phyloP scores from a whole-genome alignment of 2,329 filamentous ascomycete species.

The Cordyceps farinosa region DNA sequence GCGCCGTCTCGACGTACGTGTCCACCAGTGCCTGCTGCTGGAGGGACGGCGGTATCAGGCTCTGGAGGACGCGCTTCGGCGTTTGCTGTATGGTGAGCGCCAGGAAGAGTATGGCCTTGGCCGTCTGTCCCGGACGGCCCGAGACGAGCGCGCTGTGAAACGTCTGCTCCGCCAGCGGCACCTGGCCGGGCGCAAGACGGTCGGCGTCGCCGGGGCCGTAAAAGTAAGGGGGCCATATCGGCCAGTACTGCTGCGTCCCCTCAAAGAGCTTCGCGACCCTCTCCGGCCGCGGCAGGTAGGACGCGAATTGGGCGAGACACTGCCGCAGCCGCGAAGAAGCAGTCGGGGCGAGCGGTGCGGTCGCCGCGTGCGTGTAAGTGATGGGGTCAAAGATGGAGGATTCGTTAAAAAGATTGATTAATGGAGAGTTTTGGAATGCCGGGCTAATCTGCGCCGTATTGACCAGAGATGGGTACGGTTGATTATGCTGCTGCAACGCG shows the following conservation, averaged over 20 bases:
- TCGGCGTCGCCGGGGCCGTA: slow-evolving; percentile 11
- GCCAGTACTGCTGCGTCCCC: slow-evolving; percentile 25
- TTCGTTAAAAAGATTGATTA: slow-evolving; percentile 4
- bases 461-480: not conserved
- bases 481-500: not conserved
- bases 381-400: slow-evolving; percentile 13
- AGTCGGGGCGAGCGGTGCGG: not conserved
- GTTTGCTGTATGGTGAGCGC: slow-evolving; percentile 41
- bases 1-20: slow-evolving; percentile 41
- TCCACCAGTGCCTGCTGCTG: slow-evolving; percentile 42
- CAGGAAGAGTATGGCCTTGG: slow-evolving; percentile 41
- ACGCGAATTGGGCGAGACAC: slow-evolving; percentile 19
- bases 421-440: slow-evolving; percentile 7
- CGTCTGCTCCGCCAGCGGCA: slow-evolving; percentile 27
- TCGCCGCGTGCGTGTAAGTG: not conserved
- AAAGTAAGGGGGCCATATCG: slow-evolving; percentile 24
- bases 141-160: slow-evolving; percentile 34
- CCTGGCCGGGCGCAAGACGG: slow-evolving; percentile 15
- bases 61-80: slow-evolving; percentile 29
- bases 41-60: slow-evolving; percentile 32
- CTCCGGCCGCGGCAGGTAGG: slow-evolving; percentile 12
- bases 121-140: slow-evolving; percentile 32
- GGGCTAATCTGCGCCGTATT: slow-evolving; percentile 1
- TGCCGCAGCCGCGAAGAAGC: slow-evolving; percentile 11
- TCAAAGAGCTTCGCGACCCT: slow-evolving; percentile 23